Evolutionary conservation across 371 early-diverging fungal species (phyloP).

Genomic region (Mortierella sp.): DNA sequence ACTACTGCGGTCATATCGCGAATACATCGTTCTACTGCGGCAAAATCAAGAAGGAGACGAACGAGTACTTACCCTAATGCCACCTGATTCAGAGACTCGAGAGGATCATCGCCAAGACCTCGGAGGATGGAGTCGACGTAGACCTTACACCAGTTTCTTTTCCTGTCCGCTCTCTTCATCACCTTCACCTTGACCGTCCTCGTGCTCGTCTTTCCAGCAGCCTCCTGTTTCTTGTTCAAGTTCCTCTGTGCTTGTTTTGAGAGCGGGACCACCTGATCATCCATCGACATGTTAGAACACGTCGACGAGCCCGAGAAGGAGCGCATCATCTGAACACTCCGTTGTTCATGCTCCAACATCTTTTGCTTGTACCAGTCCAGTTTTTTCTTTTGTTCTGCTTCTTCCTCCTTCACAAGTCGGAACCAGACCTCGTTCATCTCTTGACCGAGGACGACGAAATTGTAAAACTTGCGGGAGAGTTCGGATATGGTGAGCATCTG

Average conservation of each 20-base stretch:
- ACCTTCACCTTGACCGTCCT: constrained; percentile 17
- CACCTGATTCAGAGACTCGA: constrained; percentile 22
- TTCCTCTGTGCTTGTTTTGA: constrained; percentile 49
- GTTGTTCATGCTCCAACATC: constrained; percentile 42
- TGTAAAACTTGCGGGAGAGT: constrained; percentile 50
- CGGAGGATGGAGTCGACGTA: constrained; percentile 51
- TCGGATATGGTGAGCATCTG: constrained; percentile 53
- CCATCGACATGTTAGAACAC: constrained; percentile 27
- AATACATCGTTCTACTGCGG: too few relatives aligned
- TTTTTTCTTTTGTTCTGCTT: constrained; percentile 40
- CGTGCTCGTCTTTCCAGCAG: constrained; percentile 14
- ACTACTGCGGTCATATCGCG: too few relatives aligned
- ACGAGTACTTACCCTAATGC: constrained; percentile 27
- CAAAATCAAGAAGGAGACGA: constrained; percentile 7
- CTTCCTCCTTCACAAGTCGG: constrained; percentile 43
- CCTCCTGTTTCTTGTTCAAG: constrained; percentile 41
- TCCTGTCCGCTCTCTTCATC: constrained; percentile 45
- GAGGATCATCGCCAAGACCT: constrained; percentile 35
- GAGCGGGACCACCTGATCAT: constrained; percentile 13
- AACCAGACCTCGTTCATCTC: constrained; percentile 57
- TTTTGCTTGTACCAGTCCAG: constrained; percentile 42
- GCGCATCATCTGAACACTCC: constrained; percentile 46
- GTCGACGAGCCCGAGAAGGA: constrained; percentile 46
- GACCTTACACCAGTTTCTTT: constrained; percentile 53
- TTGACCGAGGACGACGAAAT: constrained; percentile 44